Percentiles rank a stretch among this genome's conserved stretches.
Conservation (phyloP, 2,329 filamentous ascomycete species). For the Alternaria alternata region DNA sequence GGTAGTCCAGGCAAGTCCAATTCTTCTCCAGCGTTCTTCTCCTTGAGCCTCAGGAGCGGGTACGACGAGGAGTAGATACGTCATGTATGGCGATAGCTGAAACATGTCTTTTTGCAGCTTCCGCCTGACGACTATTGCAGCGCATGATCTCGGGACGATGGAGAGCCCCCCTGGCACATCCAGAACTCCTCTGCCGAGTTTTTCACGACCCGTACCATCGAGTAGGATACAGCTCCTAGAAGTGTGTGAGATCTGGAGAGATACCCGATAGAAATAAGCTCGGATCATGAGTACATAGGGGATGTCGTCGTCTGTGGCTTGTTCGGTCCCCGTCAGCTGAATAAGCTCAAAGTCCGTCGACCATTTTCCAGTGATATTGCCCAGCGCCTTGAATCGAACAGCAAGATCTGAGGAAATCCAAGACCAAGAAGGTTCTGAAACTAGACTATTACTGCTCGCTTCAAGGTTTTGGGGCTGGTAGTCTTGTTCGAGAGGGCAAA, state of each 20-base stretch:
- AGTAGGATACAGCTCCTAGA: background rate
- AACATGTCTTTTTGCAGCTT: background rate
- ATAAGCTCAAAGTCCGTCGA: background rate
- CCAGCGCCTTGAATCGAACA: background rate
- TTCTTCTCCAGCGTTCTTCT: background rate
- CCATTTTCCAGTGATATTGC: background rate
- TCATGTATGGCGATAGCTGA: background rate
- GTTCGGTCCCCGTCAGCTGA: background rate
- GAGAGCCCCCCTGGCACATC: background rate
- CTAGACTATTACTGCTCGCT: rapidly evolving
- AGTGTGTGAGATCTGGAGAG: background rate
- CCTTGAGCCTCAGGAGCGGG: background rate
- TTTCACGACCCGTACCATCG: background rate
- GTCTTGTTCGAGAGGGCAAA: background rate
- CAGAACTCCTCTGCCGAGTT: background rate
- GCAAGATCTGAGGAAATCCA: background rate
- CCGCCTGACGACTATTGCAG: background rate
- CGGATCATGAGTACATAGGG: background rate
- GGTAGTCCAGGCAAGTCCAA: background rate
- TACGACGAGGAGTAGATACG: background rate
- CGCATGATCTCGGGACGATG: background rate
- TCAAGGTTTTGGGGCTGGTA: background rate
- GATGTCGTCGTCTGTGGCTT: background rate
- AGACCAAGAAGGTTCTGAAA: background rate
- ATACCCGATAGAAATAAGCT: background rate